Conservation (phyloP, 345 rosid genomes). For the Brassica carinata region DNA sequence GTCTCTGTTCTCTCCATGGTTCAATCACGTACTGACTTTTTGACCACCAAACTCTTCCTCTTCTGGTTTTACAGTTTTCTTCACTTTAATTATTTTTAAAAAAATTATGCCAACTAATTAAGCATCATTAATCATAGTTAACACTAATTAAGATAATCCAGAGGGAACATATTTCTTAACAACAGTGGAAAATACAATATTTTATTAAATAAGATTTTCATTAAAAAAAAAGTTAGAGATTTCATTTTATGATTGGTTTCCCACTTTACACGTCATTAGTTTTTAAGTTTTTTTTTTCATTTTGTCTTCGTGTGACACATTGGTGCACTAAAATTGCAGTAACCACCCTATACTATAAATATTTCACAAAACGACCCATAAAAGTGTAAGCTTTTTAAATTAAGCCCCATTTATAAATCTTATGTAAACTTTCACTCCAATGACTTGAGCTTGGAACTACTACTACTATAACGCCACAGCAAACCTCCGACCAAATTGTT, state of each 20-base stretch:
- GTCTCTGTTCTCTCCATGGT: slow-evolving; percentile 25
- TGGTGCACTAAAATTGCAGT: not conserved
- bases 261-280: slow-evolving; percentile 6
- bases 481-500: slow-evolving; percentile 83
- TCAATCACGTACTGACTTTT: slow-evolving; percentile 17
- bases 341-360: not conserved
- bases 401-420: not conserved
- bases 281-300: not conserved
- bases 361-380: not conserved
- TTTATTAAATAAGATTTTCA: not conserved
- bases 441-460: slow-evolving; percentile 39
- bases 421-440: slow-evolving; percentile 19
- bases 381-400: not conserved
- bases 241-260: slow-evolving; percentile 4
- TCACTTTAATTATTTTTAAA: not conserved
- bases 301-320: not conserved
- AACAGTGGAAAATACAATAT: not conserved
- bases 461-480: slow-evolving; percentile 56
- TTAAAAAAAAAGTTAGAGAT: too few relatives aligned
- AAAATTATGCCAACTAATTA: not conserved
- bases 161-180: not conserved
- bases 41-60: slow-evolving; percentile 30
- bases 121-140: not conserved
- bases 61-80: not conserved
- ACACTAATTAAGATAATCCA: not conserved